phyloP scores from a whole-genome alignment of 495 filamentous ascomycete species.

The Podospora bellae-mahoneyi region DNA sequence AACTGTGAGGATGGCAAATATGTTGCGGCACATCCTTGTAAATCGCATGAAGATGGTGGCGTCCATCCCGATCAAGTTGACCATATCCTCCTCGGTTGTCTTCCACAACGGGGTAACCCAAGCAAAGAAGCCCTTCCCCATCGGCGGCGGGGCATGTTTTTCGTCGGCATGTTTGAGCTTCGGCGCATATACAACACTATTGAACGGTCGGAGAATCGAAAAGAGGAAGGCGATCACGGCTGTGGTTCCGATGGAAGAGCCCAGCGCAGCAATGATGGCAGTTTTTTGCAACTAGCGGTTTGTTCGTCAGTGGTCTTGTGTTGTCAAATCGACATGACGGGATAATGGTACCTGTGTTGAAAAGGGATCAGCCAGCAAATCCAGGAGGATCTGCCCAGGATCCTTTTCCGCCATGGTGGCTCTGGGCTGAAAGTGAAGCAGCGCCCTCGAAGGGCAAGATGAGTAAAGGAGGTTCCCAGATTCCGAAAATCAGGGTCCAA shows the following conservation, averaged over 20 bases:
- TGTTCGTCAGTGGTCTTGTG: neutral
- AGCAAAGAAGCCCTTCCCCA: slow-evolving; percentile 79
- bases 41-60: slow-evolving; percentile 87
- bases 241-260: slow-evolving; percentile 73
- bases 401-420: slow-evolving; percentile 25
- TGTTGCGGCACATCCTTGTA: slow-evolving; percentile 85
- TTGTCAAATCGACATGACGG: neutral
- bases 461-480: slow-evolving; percentile 12
- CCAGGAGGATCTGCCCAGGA: slow-evolving; percentile 36
- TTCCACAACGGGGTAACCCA: slow-evolving; percentile 77
- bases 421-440: neutral
- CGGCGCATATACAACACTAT: slow-evolving; percentile 88
- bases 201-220: slow-evolving; percentile 85
- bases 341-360: slow-evolving; percentile 37
- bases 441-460: slow-evolving; percentile 17
- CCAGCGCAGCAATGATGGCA: slow-evolving; percentile 74
- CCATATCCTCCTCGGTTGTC: slow-evolving; percentile 70
- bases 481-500: slow-evolving; percentile 4
- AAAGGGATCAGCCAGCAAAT: slow-evolving; percentile 50
- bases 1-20: slow-evolving; percentile 71
- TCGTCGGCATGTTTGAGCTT: slow-evolving; percentile 90
- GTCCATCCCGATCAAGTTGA: slow-evolving; percentile 81
- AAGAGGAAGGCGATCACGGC: slow-evolving; percentile 70
- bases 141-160: slow-evolving; percentile 86
- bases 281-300: slow-evolving; percentile 32